Evolutionary conservation across 257 asterid species (phyloP), one percentile per base, ranked within the genome.

Genomic region (Scutellaria barbata): DNA sequence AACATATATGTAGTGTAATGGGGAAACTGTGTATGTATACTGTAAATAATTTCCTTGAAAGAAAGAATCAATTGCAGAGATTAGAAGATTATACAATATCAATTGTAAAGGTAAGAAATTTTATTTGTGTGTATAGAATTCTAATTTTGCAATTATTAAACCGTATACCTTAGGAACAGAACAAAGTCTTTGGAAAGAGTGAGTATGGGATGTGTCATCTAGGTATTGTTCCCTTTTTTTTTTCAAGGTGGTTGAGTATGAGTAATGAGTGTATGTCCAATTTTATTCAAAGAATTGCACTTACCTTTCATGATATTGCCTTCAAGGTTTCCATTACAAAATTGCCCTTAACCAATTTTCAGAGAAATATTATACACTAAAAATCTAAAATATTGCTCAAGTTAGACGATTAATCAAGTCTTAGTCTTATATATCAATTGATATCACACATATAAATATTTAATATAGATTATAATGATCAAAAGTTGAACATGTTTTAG

Each of bases 201-300:
- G 7, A 39, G 66, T 40, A 8, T 40, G 66, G 18, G n/a, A 37
- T 22, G 30, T 12, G 50, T 13, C 8, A 8, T n/a, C 25, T 37
- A 22, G 65, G 46, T 12, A 16, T 8, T 66, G 18, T 14, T 33
- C 5, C 2, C 4, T 8, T 2, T 3, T 1, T 16, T 3, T 33
- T 39, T 35, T 17, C 17, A 22, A 33, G 47, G 68, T 46, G 43
- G 74, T 20, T 60, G 71, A 63, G 72, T 54, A 10, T 30, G 12
- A 43, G 48, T 47, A 20, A 13, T 30, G 58, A 35, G 48, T 46
- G 61, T 30, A 41, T 25, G 52, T 52, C 39, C 63, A 73, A 63
- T 42, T 20, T 37, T 42, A 63, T 62, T 46, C 48, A 48, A 16
- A 63, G 16, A 14, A 41, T 14, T 54, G 51, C 9, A 8, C 46